Percentiles rank a stretch among this genome's conserved stretches.
Evolutionary conservation across 352 stramenopile species (phyloP).

Genomic region (Globisporangium ultimum): DNA sequence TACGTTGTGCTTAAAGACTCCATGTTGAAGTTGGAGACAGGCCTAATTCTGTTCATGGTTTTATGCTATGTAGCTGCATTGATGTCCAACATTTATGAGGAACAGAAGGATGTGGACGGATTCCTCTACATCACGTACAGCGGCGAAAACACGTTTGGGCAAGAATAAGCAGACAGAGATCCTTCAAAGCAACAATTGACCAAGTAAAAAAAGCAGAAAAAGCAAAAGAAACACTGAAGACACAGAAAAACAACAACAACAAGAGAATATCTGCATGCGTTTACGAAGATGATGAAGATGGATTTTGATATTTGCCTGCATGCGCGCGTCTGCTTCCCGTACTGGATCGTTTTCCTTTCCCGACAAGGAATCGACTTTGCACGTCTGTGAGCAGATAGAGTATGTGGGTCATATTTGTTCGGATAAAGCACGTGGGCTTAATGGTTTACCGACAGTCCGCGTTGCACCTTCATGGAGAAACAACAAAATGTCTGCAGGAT

Average conservation of each 20-base stretch:
- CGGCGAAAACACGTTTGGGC: conserved; percentile 98
- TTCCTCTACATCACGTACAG: conserved; percentile 99
- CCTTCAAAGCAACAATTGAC: background rate
- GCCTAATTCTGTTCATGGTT: too few species aligned
- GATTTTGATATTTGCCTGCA: conserved; percentile 4
- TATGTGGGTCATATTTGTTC: too few species aligned
- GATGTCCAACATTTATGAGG: conserved; percentile 99
- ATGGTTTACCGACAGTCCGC: too few species aligned
- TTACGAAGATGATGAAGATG: conserved; percentile 8
- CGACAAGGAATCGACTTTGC: too few species aligned
- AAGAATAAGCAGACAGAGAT: conserved; percentile 39
- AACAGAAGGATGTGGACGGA: conserved; percentile 98
- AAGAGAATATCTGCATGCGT: conserved; percentile 4
- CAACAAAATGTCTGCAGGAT: too few species aligned
- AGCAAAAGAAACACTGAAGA: conserved; percentile 3
- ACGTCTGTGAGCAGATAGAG: too few species aligned
- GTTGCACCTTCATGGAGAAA: too few species aligned
- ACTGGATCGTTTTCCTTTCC: too few species aligned
- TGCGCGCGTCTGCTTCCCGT: too few species aligned
- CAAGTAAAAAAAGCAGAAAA: conserved; percentile 2
- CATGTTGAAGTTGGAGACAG: conserved; percentile 36
- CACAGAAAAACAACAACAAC: background rate
- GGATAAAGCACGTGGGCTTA: too few species aligned
- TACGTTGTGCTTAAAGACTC: conserved; percentile 15
- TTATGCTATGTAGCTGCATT: too few species aligned